These are phyloP conservation scores for Exidia glandulosa DNA, from an alignment of 768 basidiomycete species.

Conservation along the genomic window DNA sequence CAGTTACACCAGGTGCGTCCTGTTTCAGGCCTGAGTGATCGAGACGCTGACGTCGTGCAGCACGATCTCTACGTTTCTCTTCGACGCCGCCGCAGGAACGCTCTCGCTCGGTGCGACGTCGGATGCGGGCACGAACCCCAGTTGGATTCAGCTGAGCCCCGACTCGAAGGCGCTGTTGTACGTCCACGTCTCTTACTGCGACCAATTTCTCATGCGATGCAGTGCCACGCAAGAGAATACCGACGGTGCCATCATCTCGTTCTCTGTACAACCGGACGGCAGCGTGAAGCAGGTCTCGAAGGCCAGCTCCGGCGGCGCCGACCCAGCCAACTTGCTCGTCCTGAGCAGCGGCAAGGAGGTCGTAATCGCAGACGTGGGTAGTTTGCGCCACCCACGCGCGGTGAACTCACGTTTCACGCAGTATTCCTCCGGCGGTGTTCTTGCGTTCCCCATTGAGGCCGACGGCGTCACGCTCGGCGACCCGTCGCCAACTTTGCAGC, in stretches of 20 bases:
- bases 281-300: neutral
- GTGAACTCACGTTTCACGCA: slow-evolving; percentile 17
- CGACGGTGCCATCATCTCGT: neutral
- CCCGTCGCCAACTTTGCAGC: slow-evolving; percentile 17
- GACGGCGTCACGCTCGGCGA: slow-evolving; percentile 30
- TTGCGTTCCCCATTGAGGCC: slow-evolving; percentile 43
- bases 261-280: slow-evolving; percentile 1
- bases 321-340: slow-evolving; percentile 44
- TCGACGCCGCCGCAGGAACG: neutral
- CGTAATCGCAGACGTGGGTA: slow-evolving; percentile 62
- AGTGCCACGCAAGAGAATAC: slow-evolving; percentile 1
- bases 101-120: neutral
- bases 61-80: slow-evolving; percentile 1
- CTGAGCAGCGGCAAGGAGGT: slow-evolving; percentile 46
- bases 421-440: slow-evolving; percentile 60
- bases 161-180: neutral
- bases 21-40: no score
- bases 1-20: neutral
- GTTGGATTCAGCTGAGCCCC: slow-evolving; percentile 1
- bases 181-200: neutral
- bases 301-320: slow-evolving; percentile 31
- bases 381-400: neutral
- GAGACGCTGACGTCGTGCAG: no score
- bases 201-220: neutral
- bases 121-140: neutral